These are phyloP conservation scores for Leishmania tropica DNA, from an alignment of 208 protist species.

Conservation along the genomic window DNA sequence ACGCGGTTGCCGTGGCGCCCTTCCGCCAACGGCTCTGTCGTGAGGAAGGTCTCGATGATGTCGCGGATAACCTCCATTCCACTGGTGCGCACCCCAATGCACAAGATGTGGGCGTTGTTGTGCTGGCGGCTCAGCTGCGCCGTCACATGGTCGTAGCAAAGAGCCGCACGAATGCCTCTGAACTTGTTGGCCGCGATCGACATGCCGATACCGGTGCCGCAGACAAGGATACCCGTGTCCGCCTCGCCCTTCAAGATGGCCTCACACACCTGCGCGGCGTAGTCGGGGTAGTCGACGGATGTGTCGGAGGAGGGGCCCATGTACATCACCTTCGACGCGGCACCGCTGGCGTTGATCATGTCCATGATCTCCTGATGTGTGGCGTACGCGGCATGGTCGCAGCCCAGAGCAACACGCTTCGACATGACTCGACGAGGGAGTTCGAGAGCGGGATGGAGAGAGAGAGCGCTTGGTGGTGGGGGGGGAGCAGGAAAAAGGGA, in stretches of 20 bases:
- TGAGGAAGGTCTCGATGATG: constrained; percentile 88
- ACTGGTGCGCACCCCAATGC: constrained; percentile 82
- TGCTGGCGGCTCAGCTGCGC: constrained; percentile 84
- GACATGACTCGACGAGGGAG: constrained; percentile 31
- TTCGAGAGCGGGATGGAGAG: neutral
- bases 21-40: constrained; percentile 79
- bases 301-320: constrained; percentile 53
- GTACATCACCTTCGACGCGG: constrained; percentile 77
- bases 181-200: constrained; percentile 96
- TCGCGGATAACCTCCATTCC: constrained; percentile 86
- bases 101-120: constrained; percentile 95
- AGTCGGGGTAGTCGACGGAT: constrained; percentile 95
- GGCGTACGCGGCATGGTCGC: constrained; percentile 86
- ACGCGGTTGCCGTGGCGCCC: constrained; percentile 74
- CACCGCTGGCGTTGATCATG: constrained; percentile 49
- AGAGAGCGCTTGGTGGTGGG: neutral
- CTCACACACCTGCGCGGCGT: constrained; percentile 67
- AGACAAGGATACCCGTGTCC: constrained; percentile 88
- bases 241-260: constrained; percentile 63
- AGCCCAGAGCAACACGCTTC: constrained; percentile 83
- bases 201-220: constrained; percentile 96
- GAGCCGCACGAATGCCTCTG: constrained; percentile 88
- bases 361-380: constrained; percentile 63
- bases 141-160: constrained; percentile 94
- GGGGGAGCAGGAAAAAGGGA: no score